phyloP scores from a whole-genome alignment of 768 basidiomycete genomes.

The Lactifluus hygrophoroides region DNA sequence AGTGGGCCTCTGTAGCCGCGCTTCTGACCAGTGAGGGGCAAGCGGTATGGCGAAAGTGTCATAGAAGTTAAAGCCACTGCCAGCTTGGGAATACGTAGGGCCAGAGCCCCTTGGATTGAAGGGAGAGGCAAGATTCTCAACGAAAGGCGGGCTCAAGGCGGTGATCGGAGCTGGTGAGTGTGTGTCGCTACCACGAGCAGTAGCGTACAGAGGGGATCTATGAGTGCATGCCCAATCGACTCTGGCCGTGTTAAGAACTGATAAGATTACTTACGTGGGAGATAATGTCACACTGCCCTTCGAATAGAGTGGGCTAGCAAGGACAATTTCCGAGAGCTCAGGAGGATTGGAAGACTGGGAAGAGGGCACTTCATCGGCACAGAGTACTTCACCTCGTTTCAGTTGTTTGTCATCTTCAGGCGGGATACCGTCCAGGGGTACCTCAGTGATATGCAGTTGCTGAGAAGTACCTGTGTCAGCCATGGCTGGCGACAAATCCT shows the following conservation, averaged over 20 bases:
- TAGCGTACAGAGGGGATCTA: not conserved
- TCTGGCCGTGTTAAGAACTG: not conserved
- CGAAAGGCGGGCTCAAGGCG: constrained; percentile 10
- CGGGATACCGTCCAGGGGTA: not conserved
- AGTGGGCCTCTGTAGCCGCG: not conserved
- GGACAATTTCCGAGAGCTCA: not conserved
- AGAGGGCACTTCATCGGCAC: not conserved
- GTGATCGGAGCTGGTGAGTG: not conserved
- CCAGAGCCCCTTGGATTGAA: constrained; percentile 23
- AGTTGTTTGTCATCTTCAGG: not conserved
- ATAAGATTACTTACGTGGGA: not conserved
- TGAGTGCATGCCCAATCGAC: not conserved
- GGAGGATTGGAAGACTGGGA: not conserved
- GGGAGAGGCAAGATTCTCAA: constrained; percentile 21
- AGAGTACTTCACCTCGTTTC: not conserved
- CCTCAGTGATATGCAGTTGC: not conserved
- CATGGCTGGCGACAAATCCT: not conserved
- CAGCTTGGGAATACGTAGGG: constrained; percentile 36
- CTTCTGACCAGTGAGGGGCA: constrained; percentile 8
- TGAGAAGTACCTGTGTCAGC: not conserved
- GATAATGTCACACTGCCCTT: not conserved
- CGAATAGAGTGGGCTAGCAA: not conserved
- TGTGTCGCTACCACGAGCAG: not conserved
- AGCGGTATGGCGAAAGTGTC: constrained; percentile 38
- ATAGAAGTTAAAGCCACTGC: constrained; percentile 44